Evolutionary conservation across 2,329 filamentous ascomycete genomes (phyloP).

Genomic region (Diaporthe sp.): DNA sequence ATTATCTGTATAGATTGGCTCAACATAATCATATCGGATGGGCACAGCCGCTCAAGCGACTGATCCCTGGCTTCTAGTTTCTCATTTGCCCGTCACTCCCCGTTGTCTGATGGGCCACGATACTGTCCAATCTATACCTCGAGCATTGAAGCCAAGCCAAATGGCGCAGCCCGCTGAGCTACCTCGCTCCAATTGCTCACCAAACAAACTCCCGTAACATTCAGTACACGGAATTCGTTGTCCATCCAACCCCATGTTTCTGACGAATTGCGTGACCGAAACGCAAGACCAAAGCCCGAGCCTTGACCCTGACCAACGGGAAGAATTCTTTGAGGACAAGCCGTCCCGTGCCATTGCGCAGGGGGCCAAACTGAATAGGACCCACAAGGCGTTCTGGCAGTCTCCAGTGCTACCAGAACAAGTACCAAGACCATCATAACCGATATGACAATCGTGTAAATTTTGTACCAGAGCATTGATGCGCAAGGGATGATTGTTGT

Average conservation of each 20-base stretch:
- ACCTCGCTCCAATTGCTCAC: not conserved
- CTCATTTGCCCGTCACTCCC: no score
- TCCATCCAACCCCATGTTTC: not conserved
- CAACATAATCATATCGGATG: no score
- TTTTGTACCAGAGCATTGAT: not conserved
- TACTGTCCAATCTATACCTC: not conserved
- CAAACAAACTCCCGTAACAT: slow-evolving; percentile 7
- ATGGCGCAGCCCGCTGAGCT: not conserved
- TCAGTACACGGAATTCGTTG: not conserved
- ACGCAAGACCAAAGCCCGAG: not conserved
- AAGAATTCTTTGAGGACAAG: not conserved
- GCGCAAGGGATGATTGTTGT: not conserved
- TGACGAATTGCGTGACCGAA: not conserved
- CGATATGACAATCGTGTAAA: not conserved
- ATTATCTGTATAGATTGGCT: no score
- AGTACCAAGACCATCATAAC: not conserved
- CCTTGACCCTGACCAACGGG: not conserved
- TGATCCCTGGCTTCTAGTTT: not conserved
- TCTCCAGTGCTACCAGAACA: not conserved
- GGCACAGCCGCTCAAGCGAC: not conserved
- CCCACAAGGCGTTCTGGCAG: not conserved
- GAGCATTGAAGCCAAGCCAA: not conserved
- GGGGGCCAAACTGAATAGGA: not conserved
- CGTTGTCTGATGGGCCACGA: no score
- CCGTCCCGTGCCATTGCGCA: not conserved